phyloP scores from a whole-genome alignment of 306 rosid genomes.

The Biancaea sappan region DNA sequence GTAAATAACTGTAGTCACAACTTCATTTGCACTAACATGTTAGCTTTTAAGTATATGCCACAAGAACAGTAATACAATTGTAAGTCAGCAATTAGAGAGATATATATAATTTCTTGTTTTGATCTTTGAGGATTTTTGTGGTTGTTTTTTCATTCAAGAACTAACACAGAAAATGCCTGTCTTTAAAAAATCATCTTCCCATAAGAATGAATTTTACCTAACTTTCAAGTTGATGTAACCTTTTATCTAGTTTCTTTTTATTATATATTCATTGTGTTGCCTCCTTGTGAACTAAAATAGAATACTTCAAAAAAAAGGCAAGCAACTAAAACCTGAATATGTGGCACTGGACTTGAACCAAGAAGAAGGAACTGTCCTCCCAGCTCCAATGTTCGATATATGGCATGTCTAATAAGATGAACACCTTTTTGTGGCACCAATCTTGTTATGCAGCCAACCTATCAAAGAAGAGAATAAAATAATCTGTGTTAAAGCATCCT shows the following conservation, averaged over 20 bases:
- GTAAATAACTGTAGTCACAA: not conserved
- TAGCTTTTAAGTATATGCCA: constrained; percentile 9
- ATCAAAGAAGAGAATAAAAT: constrained; percentile 36
- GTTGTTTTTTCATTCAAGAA: constrained; percentile 20
- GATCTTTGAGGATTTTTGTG: not conserved
- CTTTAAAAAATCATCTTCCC: not conserved
- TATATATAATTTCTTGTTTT: not conserved
- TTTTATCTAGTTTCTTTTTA: constrained; percentile 6
- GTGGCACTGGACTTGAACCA: constrained; percentile 92
- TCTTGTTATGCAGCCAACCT: constrained; percentile 96
- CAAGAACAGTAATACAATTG: constrained; percentile 10
- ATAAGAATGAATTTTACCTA: constrained; percentile 25
- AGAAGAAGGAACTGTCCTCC: constrained; percentile 97
- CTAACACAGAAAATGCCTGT: constrained; percentile 6
- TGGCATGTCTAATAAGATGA: constrained; percentile 92
- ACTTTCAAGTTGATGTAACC: not conserved
- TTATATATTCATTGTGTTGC: constrained; percentile 2
- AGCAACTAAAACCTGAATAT: constrained; percentile 75
- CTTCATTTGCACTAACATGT: not conserved
- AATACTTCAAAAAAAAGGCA: constrained; percentile 33
- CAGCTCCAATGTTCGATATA: constrained; percentile 79
- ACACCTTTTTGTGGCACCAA: constrained; percentile 99
- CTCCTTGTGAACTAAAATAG: constrained; percentile 28
- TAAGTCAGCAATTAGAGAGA: constrained; percentile 17
- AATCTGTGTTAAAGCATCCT: constrained; percentile 27